Conservation (phyloP, 352 stramenopile genomes). For the Phytophthora nicotianae region DNA sequence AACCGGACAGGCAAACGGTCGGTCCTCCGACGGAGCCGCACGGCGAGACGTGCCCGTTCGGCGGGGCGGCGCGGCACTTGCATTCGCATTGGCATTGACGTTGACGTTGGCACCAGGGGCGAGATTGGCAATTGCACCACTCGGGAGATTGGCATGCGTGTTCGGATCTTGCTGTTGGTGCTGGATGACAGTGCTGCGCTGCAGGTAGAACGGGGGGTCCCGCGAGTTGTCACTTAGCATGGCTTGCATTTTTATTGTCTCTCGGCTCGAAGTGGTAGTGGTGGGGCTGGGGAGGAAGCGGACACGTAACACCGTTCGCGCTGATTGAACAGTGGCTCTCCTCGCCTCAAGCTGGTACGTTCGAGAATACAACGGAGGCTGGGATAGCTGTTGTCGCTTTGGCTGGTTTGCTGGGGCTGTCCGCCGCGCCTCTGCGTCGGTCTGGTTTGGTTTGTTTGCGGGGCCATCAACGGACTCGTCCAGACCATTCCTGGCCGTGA, state of each 20-base stretch:
- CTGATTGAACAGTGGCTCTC: slow-evolving; percentile 41
- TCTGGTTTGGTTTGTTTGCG: slow-evolving; percentile 29
- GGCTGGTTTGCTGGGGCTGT: slow-evolving; percentile 13
- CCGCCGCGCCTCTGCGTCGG: slow-evolving; percentile 23
- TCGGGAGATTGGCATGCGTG: slow-evolving; percentile 35
- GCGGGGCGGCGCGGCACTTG: slow-evolving; percentile 3
- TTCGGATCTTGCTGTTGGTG: slow-evolving; percentile 24
- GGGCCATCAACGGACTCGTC: slow-evolving; percentile 39
- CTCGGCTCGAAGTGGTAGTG: slow-evolving; percentile 4
- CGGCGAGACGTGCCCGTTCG: slow-evolving; percentile 30
- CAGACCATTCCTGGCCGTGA: slow-evolving; percentile 30
- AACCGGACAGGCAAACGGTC: slow-evolving; percentile 41
- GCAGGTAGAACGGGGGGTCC: slow-evolving; percentile 43
- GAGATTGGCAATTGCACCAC: slow-evolving; percentile 37
- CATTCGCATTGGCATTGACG: slow-evolving; percentile 17
- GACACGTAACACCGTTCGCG: slow-evolving; percentile 25
- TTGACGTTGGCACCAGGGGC: slow-evolving; percentile 29
- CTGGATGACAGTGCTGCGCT: slow-evolving; percentile 27
- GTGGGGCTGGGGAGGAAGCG: slow-evolving; percentile 8
- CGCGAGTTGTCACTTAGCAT: slow-evolving; percentile 38
- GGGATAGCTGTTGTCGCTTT: slow-evolving; percentile 11
- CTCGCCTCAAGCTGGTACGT: slow-evolving; percentile 35
- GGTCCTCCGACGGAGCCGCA: slow-evolving; percentile 40
- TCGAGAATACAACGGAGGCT: slow-evolving; percentile 36
- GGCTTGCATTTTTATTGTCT: slow-evolving; percentile 36